phyloP scores from a whole-genome alignment of 352 stramenopile genomes.

The Phytophthora ramorum region DNA sequence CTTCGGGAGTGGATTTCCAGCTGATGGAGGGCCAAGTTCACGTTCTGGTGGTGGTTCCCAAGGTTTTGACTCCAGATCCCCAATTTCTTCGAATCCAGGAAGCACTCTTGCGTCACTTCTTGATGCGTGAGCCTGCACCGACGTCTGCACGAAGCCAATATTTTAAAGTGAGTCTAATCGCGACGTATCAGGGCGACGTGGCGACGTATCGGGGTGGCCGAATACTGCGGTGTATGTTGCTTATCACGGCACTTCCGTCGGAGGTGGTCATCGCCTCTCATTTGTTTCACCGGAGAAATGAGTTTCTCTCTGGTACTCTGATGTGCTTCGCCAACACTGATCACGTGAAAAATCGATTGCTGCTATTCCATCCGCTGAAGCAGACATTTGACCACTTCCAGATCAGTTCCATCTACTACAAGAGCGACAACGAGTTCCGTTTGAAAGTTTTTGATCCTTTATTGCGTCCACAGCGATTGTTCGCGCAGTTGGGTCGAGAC shows the following conservation, averaged over 20 bases:
- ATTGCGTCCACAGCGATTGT: conserved; percentile 17
- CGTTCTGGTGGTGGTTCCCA: conserved; percentile 10
- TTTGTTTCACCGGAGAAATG: conserved; percentile 25
- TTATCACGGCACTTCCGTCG: conserved; percentile 19
- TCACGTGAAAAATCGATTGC: conserved; percentile 27
- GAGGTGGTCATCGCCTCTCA: conserved; percentile 24
- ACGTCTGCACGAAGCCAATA: conserved; percentile 5
- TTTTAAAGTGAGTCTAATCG: conserved; percentile 13
- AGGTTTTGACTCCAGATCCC: neutral
- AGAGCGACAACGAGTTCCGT: conserved; percentile 9
- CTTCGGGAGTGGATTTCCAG: no score
- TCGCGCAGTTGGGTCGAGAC: conserved; percentile 1
- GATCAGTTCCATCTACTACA: conserved; percentile 31
- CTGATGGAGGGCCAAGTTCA: neutral
- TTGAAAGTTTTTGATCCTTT: conserved; percentile 23
- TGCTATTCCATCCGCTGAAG: conserved; percentile 27
- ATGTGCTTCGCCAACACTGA: conserved; percentile 24
- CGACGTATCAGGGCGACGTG: conserved; percentile 23
- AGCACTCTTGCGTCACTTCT: conserved; percentile 15
- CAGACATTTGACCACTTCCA: conserved; percentile 15
- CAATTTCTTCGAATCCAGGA: conserved; percentile 10
- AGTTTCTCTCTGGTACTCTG: conserved; percentile 1
- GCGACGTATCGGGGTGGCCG: neutral
- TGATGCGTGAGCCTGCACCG: conserved; percentile 6
- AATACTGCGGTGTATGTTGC: conserved; percentile 28